phyloP scores from a whole-genome alignment of 2,329 filamentous ascomycete genomes.

The Penicillium sclerotiorum region DNA sequence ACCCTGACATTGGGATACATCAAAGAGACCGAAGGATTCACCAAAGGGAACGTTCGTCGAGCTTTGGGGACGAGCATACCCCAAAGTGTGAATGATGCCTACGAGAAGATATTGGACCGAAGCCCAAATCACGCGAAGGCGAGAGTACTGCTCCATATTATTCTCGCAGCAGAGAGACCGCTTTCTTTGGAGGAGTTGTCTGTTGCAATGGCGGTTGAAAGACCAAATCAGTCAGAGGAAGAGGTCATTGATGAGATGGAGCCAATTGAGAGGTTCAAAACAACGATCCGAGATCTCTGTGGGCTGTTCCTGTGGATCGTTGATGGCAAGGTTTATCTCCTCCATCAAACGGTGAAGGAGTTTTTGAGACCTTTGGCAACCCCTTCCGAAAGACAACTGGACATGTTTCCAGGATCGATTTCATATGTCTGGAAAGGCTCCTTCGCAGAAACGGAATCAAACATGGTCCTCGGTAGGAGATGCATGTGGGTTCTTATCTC shows the following conservation, averaged over 20 bases:
- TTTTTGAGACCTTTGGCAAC: too few relatives aligned
- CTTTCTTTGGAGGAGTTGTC: slow-evolving; percentile 2
- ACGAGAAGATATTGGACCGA: slow-evolving; percentile 39
- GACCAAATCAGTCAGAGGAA: background rate
- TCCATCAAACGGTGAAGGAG: slow-evolving; percentile 30
- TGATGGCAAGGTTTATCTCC: slow-evolving; percentile 17
- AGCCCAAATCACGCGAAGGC: background rate
- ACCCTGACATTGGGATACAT: slow-evolving; percentile 38
- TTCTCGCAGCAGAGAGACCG: background rate
- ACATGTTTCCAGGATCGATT: background rate
- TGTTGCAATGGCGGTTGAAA: background rate
- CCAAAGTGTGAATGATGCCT: slow-evolving; percentile 27
- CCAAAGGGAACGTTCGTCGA: slow-evolving; percentile 20
- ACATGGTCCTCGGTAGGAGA: too few relatives aligned
- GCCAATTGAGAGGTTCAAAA: background rate
- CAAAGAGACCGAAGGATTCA: slow-evolving; percentile 8
- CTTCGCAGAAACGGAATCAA: too few relatives aligned
- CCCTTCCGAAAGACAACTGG: slow-evolving; percentile 2
- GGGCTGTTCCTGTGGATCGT: slow-evolving; percentile 12
- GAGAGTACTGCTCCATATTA: background rate
- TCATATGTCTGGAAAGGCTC: background rate
- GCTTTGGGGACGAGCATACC: slow-evolving; percentile 24
- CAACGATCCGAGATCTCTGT: slow-evolving; percentile 5
- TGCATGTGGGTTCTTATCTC: too few relatives aligned
- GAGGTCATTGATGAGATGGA: background rate